These are phyloP conservation scores for Sporothrix luriei DNA, from an alignment of 2,329 filamentous ascomycete genomes.

Conservation along the genomic window DNA sequence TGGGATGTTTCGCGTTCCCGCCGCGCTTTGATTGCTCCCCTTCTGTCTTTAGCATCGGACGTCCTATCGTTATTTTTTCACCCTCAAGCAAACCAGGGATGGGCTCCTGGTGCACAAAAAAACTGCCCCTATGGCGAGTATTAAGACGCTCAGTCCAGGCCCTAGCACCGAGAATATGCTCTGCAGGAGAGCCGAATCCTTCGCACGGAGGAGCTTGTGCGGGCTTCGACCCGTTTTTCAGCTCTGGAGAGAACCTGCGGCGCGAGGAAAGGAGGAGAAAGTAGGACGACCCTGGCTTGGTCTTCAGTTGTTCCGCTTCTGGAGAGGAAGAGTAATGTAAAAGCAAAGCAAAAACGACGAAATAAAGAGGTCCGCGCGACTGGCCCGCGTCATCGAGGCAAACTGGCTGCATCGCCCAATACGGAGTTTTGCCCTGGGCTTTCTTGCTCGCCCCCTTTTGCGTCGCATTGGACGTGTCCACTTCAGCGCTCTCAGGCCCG, in stretches of 20 bases:
- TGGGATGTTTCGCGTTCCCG: slow-evolving; percentile 8
- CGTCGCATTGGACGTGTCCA: slow-evolving; percentile 4
- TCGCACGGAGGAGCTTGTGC: slow-evolving; percentile 13
- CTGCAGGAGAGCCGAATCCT: slow-evolving; percentile 11
- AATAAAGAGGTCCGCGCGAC: slow-evolving; percentile 6
- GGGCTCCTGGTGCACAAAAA: no score
- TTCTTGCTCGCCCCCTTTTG: not conserved
- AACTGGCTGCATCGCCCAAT: no score
- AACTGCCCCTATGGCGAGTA: no score
- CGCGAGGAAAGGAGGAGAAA: not conserved
- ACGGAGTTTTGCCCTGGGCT: no score
- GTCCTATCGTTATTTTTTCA: no score
- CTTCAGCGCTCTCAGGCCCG: slow-evolving; percentile 17
- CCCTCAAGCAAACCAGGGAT: no score
- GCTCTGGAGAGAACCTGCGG: not conserved
- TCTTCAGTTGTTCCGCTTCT: not conserved
- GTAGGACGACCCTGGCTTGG: not conserved
- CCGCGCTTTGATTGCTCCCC: not conserved
- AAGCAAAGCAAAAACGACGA: not conserved
- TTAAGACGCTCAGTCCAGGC: slow-evolving; percentile 2
- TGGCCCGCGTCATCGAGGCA: not conserved
- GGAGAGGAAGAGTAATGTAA: not conserved
- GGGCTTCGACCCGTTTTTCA: not conserved
- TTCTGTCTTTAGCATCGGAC: no score
- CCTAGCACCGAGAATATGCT: not conserved